Conservation (phyloP, 306 rosid species). For the Gleditsia sinensis region DNA sequence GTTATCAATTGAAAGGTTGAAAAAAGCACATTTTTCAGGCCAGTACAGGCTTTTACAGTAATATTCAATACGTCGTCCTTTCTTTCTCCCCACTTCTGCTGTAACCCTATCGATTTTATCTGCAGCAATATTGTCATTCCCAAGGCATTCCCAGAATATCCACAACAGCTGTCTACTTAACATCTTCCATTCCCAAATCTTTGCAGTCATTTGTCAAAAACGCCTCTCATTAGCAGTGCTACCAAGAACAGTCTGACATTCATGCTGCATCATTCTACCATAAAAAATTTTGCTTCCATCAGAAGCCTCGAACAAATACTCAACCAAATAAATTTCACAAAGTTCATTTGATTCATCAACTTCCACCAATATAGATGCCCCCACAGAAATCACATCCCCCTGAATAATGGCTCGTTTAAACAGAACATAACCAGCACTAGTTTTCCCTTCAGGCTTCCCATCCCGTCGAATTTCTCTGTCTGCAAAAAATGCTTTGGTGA, state of each 20-base stretch:
- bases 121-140: slow-evolving; percentile 54
- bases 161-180: too few species aligned
- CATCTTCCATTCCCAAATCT: too few species aligned
- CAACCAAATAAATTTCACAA: slow-evolving; percentile 50
- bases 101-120: slow-evolving; percentile 46
- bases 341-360: slow-evolving; percentile 34
- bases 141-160: slow-evolving; percentile 43
- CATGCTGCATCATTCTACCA: slow-evolving; percentile 53
- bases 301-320: slow-evolving; percentile 59
- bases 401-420: slow-evolving; percentile 41
- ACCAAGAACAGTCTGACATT: too few species aligned
- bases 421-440: slow-evolving; percentile 44
- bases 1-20: slow-evolving; percentile 37
- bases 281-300: slow-evolving; percentile 59
- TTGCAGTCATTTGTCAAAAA: too few species aligned
- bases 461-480: too few species aligned
- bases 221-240: too few species aligned
- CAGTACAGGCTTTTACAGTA: slow-evolving; percentile 60
- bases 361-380: slow-evolving; percentile 54
- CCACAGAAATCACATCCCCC: slow-evolving; percentile 51
- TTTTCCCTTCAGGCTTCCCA: too few species aligned
- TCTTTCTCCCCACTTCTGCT: slow-evolving; percentile 60
- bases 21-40: slow-evolving; percentile 60
- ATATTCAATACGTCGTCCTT: slow-evolving; percentile 51
- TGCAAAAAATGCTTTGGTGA: too few species aligned